Conservation (phyloP, 805 yeast genomes). For the Alloascoidea hylecoeti region DNA sequence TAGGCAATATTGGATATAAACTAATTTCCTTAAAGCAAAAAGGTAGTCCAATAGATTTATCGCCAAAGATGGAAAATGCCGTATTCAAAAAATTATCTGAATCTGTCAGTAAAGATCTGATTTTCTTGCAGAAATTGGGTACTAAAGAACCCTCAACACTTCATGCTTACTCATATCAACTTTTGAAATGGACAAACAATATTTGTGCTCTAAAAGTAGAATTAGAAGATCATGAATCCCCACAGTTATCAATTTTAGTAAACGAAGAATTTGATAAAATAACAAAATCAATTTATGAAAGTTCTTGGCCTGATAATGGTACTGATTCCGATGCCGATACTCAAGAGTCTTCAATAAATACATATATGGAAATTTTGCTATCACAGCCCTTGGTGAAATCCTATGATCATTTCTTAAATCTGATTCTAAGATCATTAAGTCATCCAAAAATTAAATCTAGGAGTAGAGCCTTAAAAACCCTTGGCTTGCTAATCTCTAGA, state of each 20-base stretch:
- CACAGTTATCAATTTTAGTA: neutral
- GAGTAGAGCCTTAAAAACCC: conserved; percentile 50
- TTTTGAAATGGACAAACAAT: neutral
- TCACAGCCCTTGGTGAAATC: conserved; percentile 9
- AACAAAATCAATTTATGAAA: neutral
- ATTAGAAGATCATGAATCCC: neutral
- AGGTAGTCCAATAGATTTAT: conserved; percentile 4
- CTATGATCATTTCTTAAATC: conserved; percentile 38
- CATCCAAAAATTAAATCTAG: conserved; percentile 37
- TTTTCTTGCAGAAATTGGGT: conserved; percentile 8
- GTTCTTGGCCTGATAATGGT: neutral
- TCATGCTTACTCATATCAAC: neutral
- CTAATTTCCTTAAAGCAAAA: conserved; percentile 23
- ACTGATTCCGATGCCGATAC: no score
- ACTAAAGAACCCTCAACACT: conserved; percentile 1
- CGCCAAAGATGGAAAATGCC: conserved; percentile 4
- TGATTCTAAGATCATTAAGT: conserved; percentile 32
- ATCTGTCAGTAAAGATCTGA: conserved; percentile 6
- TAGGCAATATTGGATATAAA: conserved; percentile 46
- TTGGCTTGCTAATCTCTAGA: conserved; percentile 37
- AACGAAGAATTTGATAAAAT: neutral
- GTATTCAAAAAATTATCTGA: conserved; percentile 5
- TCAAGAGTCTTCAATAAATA: neutral
- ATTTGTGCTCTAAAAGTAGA: neutral
- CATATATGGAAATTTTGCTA: conserved; percentile 6